Conservation (phyloP, 2,329 filamentous ascomycete species). For the Ophiostoma sp. region DNA sequence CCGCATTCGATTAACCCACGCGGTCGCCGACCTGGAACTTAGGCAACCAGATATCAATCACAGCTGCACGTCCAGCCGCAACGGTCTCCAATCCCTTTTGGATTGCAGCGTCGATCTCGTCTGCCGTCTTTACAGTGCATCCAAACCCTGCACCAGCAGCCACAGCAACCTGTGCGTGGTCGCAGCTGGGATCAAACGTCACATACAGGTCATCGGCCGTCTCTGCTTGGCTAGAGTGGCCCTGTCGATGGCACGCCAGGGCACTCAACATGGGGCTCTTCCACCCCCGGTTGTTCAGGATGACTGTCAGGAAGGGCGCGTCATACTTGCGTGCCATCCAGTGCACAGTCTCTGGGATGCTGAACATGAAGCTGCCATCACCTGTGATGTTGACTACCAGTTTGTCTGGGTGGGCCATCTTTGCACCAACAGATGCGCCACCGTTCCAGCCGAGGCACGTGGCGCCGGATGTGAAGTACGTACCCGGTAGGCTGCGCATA, state of each 20-base stretch:
- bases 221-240: not conserved
- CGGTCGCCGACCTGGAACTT: not conserved
- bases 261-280: slow-evolving; percentile 17
- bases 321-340: slow-evolving; percentile 12
- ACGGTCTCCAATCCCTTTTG: not conserved
- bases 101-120: not conserved
- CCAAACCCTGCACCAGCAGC: not conserved
- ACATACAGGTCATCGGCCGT: slow-evolving; percentile 5
- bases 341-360: slow-evolving; percentile 12
- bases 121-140: not conserved
- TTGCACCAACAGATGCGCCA: not conserved
- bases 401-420: not conserved
- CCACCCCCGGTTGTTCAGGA: slow-evolving; percentile 10
- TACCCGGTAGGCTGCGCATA: not conserved
- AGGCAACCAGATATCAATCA: not conserved
- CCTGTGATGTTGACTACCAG: not conserved
- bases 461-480: not conserved
- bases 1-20: not conserved
- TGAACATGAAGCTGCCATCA: slow-evolving; percentile 13
- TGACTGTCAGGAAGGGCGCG: not conserved
- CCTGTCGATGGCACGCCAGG: not conserved
- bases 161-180: slow-evolving; percentile 9
- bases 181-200: slow-evolving; percentile 4
- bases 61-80: not conserved
- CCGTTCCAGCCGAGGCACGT: slow-evolving; percentile 2